Percentiles rank a stretch among this genome's conserved stretches.
Evolutionary conservation across 768 basidiomycete genomes (phyloP).

Genomic region (Lactarius indigo): DNA sequence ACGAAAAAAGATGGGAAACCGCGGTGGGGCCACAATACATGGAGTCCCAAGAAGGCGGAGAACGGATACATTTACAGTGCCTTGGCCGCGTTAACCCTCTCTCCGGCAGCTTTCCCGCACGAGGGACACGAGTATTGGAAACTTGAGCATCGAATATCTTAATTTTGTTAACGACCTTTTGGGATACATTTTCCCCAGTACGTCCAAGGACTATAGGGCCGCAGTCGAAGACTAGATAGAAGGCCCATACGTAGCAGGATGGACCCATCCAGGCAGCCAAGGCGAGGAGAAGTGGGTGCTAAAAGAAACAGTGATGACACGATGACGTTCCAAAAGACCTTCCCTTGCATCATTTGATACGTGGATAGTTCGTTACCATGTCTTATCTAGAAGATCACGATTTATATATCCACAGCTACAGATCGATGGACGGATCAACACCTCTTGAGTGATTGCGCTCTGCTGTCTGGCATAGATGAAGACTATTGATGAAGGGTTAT

Average conservation of each 20-base stretch:
- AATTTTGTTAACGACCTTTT: not conserved
- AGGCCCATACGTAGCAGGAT: not conserved
- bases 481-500: not conserved
- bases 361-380: not conserved
- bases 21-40: not conserved
- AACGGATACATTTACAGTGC: not conserved
- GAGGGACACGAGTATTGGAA: constrained; percentile 5
- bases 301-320: not conserved
- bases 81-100: not conserved
- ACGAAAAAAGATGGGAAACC: not conserved
- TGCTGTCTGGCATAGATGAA: not conserved
- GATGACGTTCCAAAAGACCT: not conserved
- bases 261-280: not conserved
- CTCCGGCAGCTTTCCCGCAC: not conserved
- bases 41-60: not conserved
- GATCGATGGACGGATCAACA: not conserved
- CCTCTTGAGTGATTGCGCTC: too few relatives aligned
- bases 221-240: not conserved
- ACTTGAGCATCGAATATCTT: constrained; percentile 2
- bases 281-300: not conserved
- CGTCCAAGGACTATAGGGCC: not conserved
- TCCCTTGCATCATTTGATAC: not conserved
- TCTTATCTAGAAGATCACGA: not conserved
- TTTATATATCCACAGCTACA: not conserved
- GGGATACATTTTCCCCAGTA: not conserved